Conservation (phyloP, 2,329 filamentous ascomycete species). For the Colletotrichum liaoningense region DNA sequence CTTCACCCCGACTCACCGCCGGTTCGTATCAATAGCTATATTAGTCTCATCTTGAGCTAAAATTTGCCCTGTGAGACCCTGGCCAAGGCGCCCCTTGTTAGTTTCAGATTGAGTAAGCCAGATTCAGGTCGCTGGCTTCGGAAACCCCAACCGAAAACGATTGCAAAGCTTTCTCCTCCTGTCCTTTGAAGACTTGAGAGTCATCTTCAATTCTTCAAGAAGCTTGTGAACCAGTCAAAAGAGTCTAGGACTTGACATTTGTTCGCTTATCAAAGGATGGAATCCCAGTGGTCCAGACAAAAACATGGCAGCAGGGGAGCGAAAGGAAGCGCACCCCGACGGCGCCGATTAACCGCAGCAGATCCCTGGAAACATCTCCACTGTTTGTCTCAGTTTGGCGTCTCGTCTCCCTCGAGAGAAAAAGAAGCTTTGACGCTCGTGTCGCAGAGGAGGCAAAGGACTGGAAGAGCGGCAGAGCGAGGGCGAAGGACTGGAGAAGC, state of each 20-base stretch:
- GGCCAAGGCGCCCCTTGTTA: constrained; percentile 3
- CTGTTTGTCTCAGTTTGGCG: constrained; percentile 4
- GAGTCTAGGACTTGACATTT: background rate
- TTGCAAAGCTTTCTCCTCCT: background rate
- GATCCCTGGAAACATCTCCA: background rate
- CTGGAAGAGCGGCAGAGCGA: background rate
- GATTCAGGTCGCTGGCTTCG: background rate
- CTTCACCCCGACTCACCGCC: constrained; percentile 17
- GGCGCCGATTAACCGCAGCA: background rate
- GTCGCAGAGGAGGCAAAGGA: background rate
- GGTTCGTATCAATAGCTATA: constrained; percentile 5
- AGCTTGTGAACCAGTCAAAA: background rate
- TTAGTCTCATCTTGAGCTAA: constrained; percentile 22
- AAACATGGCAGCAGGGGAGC: background rate
- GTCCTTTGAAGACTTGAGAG: background rate
- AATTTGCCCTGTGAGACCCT: constrained; percentile 9
- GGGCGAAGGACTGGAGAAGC: background rate
- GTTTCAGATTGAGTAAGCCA: constrained; percentile 25
- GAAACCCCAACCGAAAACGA: background rate
- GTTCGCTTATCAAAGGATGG: background rate
- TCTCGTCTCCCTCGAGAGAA: background rate
- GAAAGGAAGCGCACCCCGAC: background rate
- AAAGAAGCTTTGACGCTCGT: constrained; percentile 11
- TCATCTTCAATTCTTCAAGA: background rate
- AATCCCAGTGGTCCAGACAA: background rate